phyloP scores from a whole-genome alignment of 768 basidiomycete species.

The Leucocoprinus leucothites region DNA sequence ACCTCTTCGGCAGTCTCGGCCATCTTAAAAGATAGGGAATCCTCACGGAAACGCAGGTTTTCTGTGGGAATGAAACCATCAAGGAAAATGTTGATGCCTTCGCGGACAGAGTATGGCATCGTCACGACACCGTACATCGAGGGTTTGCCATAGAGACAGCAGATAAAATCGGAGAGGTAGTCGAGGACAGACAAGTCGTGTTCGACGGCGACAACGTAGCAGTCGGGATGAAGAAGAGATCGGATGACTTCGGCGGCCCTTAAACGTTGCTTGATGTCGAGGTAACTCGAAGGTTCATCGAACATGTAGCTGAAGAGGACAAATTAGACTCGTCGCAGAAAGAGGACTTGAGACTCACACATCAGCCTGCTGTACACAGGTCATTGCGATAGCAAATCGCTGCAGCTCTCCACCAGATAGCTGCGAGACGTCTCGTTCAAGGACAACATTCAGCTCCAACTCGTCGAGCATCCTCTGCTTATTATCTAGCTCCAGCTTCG shows the following conservation, averaged over 20 bases:
- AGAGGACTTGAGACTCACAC: conserved; percentile 56
- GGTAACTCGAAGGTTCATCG: conserved; percentile 97
- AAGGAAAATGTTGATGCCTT: conserved; percentile 99
- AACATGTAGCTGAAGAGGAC: conserved; percentile 81
- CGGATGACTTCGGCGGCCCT: conserved; percentile 96
- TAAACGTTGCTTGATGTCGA: conserved; percentile 94
- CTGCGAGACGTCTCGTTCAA: conserved; percentile 81
- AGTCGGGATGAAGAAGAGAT: conserved; percentile 71
- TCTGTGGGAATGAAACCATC: conserved; percentile 99
- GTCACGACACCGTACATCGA: conserved; percentile 99
- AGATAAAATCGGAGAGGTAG: conserved; percentile 98
- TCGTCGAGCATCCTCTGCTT: conserved; percentile 82
- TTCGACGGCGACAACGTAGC: conserved; percentile 97
- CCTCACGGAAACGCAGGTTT: conserved; percentile 96
- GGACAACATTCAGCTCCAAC: conserved; percentile 83
- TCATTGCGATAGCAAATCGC: conserved; percentile 97
- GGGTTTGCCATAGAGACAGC: conserved; percentile 95
- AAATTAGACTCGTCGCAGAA: neutral
- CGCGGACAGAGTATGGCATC: conserved; percentile 96
- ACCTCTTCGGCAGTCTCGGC: conserved; percentile 94
- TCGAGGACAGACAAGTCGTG: conserved; percentile 98
- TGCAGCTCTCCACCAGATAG: conserved; percentile 97
- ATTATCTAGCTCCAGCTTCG: conserved; percentile 86
- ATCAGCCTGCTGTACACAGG: conserved; percentile 92
- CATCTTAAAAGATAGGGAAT: conserved; percentile 96